Conservation (phyloP, 2,329 filamentous ascomycete species). For the Geosmithia putterillii region DNA sequence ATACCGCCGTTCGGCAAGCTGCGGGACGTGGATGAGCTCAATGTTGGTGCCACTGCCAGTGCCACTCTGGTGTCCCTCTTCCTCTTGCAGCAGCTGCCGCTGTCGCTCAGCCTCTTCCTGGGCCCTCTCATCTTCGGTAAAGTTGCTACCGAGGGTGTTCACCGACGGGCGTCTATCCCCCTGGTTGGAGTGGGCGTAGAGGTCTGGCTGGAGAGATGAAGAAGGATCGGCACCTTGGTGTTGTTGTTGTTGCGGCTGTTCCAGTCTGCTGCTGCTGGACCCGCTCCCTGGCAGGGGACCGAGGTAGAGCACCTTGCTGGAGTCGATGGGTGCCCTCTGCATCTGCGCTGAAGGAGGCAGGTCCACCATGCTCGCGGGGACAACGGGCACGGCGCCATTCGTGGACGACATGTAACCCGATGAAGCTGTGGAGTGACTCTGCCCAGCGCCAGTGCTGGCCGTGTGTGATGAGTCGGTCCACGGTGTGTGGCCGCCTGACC, state of each 20-base stretch:
- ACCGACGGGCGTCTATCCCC: neutral
- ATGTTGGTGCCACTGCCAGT: conserved; percentile 16
- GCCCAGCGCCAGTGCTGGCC: too few relatives aligned
- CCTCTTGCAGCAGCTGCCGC: conserved; percentile 3
- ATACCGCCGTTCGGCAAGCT: conserved; percentile 34
- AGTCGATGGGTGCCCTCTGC: conserved; percentile 38
- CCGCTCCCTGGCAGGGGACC: conserved; percentile 38
- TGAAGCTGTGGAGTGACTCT: neutral
- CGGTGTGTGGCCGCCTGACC: neutral
- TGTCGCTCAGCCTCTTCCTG: conserved; percentile 12
- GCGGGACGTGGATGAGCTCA: conserved; percentile 38
- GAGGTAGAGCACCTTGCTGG: conserved; percentile 39
- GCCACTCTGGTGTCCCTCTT: neutral
- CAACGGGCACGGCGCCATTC: neutral
- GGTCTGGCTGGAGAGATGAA: conserved; percentile 9
- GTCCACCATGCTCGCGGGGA: neutral
- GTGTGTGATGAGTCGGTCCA: too few relatives aligned
- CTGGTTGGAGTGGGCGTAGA: neutral
- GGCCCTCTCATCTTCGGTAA: conserved; percentile 38
- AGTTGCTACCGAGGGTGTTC: conserved; percentile 43
- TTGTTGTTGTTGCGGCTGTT: neutral
- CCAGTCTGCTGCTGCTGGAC: neutral
- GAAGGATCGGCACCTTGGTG: too few relatives aligned
- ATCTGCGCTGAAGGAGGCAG: conserved; percentile 8
- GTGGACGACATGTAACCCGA: neutral